Evolutionary conservation across 345 rosid species (phyloP).

Genomic region (Mercurialis annua): DNA sequence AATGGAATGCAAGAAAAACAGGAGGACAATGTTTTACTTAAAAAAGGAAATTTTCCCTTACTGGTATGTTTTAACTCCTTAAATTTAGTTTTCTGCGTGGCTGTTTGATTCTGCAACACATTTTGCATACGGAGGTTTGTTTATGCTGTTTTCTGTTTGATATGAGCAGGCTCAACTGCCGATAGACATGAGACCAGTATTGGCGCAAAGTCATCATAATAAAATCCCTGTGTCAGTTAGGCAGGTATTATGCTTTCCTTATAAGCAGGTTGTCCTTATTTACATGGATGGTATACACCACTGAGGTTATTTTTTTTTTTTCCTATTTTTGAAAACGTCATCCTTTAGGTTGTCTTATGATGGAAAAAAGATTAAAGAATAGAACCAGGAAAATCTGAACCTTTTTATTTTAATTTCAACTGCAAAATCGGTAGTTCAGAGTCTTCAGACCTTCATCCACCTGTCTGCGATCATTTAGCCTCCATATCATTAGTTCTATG

Average conservation of each 20-base stretch:
- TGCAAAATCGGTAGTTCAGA: neutral
- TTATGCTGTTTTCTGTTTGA: conserved; percentile 20
- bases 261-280: neutral
- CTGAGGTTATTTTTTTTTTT: too few relatives aligned
- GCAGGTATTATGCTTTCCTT: conserved; percentile 53
- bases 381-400: neutral
- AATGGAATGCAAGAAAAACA: conserved; percentile 45
- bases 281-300: neutral
- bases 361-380: neutral
- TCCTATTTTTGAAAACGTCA: too few relatives aligned
- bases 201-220: conserved; percentile 68
- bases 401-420: neutral
- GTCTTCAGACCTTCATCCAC: neutral
- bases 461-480: neutral
- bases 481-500: neutral
- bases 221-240: conserved; percentile 82
- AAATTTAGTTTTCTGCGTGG: neutral
- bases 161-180: conserved; percentile 83
- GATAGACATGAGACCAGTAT: conserved; percentile 70
- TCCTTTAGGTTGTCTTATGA: conserved; percentile 3
- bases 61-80: conserved; percentile 45
- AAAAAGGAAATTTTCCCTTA: conserved; percentile 82
- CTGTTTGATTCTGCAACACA: conserved; percentile 12
- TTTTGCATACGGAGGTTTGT: conserved; percentile 16
- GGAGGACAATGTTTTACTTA: conserved; percentile 56